Percentiles rank a stretch among this genome's conserved stretches.
Evolutionary conservation across 352 stramenopile species (phyloP).

Genomic region (Phytophthora pluvialis): DNA sequence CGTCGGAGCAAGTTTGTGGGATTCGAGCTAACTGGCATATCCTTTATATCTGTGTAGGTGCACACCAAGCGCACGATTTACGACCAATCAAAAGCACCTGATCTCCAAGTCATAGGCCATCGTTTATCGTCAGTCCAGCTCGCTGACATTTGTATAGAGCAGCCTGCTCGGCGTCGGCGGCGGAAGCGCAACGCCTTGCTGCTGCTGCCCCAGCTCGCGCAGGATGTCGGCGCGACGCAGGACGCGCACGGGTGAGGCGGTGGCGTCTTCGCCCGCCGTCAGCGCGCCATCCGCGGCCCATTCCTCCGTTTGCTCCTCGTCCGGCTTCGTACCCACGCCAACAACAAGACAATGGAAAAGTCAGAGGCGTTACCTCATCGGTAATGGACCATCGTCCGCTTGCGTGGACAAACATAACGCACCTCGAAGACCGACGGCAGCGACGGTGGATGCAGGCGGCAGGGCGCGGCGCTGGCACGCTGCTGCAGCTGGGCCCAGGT

Average conservation of each 20-base stretch:
- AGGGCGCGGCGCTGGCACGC: constrained; percentile 51
- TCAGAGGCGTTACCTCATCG: constrained; percentile 9
- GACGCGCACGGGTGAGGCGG: constrained; percentile 37
- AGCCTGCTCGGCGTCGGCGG: not conserved
- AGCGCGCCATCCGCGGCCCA: not conserved
- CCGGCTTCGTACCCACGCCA: constrained; percentile 19
- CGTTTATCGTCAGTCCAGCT: constrained; percentile 47
- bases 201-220: constrained; percentile 37
- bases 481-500: constrained; percentile 73
- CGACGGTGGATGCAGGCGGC: constrained; percentile 47
- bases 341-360: constrained; percentile 35
- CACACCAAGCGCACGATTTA: constrained; percentile 21
- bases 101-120: constrained; percentile 12
- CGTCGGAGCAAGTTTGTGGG: not conserved
- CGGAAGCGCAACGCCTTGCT: constrained; percentile 7
- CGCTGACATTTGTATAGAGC: constrained; percentile 45
- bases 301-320: constrained; percentile 21
- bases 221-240: constrained; percentile 67
- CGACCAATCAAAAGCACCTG: constrained; percentile 22
- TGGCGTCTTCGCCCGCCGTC: not conserved
- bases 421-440: constrained; percentile 59
- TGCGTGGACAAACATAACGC: constrained; percentile 12
- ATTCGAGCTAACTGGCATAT: constrained; percentile 13
- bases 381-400: constrained; percentile 5
- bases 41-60: too few relatives aligned